Conservation (phyloP, 2,329 filamentous ascomycete genomes). For the Pseudopithomyces maydicus region DNA sequence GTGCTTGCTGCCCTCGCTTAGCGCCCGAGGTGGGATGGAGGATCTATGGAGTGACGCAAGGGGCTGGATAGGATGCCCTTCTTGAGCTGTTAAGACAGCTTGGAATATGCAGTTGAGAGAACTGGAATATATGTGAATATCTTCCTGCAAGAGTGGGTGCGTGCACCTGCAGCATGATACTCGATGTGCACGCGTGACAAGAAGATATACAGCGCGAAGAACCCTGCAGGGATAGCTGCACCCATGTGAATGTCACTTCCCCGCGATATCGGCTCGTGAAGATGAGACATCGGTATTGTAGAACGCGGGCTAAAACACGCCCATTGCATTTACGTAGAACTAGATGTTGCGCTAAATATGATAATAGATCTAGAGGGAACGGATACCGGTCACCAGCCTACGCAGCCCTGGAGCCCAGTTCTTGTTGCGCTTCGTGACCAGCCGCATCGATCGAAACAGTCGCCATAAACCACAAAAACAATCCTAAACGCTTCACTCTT, state of each 20-base stretch:
- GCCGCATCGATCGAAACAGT: not conserved
- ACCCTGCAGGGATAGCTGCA: not conserved
- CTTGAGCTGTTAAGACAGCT: not conserved
- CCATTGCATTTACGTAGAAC: not conserved
- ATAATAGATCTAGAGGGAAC: too few species aligned
- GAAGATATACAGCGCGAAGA: constrained; percentile 13
- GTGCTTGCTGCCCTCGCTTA: constrained; percentile 19
- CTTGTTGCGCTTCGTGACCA: not conserved
- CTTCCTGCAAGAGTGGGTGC: not conserved
- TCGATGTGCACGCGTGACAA: constrained; percentile 21
- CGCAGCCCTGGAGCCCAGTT: not conserved
- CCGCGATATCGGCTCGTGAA: constrained; percentile 1
- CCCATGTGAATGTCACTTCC: constrained; percentile 3
- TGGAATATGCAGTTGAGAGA: not conserved
- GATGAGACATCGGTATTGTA: not conserved
- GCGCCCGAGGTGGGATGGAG: not conserved
- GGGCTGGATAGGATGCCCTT: not conserved
- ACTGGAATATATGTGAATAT: not conserved
- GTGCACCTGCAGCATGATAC: constrained; percentile 11
- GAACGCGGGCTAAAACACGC: not conserved
- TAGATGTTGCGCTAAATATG: not conserved
- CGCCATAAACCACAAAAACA: not conserved
- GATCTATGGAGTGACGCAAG: too few species aligned
- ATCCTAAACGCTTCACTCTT: not conserved
- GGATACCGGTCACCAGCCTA: too few species aligned